phyloP scores from a whole-genome alignment of 208 protist species.

The Leishmania martiniquensis region DNA sequence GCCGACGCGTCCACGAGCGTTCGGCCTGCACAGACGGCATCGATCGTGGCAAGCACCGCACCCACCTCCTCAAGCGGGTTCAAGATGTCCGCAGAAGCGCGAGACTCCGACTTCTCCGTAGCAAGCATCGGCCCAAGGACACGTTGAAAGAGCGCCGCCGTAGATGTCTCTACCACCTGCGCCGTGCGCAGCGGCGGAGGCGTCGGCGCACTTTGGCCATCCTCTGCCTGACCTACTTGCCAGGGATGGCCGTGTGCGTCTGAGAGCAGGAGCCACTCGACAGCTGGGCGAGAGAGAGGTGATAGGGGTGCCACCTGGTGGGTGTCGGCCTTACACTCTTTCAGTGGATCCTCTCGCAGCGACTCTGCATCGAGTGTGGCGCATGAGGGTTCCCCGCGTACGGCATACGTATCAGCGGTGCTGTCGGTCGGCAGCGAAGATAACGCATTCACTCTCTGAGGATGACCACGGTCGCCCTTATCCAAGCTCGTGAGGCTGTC shows the following conservation, averaged over 20 bases:
- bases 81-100: not conserved
- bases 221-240: not conserved
- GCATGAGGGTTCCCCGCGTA: not conserved
- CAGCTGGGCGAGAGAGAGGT: not conserved
- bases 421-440: not conserved
- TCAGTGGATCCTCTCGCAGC: not conserved
- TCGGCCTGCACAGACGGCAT: conserved; percentile 43
- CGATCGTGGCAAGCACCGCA: conserved; percentile 47
- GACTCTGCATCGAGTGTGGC: not conserved
- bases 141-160: conserved; percentile 1
- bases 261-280: conserved; percentile 8
- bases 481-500: not conserved
- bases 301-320: not conserved
- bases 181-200: not conserved
- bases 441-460: not conserved
- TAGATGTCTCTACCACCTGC: not conserved
- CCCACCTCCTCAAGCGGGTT: conserved; percentile 48
- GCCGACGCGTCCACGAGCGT: conserved; percentile 41
- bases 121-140: not conserved
- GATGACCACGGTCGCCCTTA: not conserved
- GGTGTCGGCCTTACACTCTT: not conserved
- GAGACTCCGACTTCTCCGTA: not conserved
- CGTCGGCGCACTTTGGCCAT: not conserved
- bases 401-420: not conserved
- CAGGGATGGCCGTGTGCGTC: not conserved